Evolutionary conservation across 768 basidiomycete genomes (phyloP).

Genomic region (Gelatoporia subvermispora): DNA sequence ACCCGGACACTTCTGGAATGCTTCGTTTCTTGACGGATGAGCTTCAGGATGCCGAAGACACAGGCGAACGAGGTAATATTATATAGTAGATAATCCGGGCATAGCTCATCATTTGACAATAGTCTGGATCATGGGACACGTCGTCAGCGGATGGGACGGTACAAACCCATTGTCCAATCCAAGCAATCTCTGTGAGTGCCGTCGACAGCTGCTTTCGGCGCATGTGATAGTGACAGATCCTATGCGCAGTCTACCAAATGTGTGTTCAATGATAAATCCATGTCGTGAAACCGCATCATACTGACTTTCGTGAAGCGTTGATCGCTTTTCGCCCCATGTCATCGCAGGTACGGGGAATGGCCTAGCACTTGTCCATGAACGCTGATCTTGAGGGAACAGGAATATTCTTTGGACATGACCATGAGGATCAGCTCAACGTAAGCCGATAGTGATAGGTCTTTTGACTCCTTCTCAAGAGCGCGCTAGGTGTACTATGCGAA

Average conservation of each 20-base stretch:
- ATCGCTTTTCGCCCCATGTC: constrained; percentile 75
- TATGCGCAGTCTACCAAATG: constrained; percentile 44
- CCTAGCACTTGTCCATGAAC: too few species aligned
- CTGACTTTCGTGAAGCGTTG: constrained; percentile 42
- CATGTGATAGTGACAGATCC: constrained; percentile 13
- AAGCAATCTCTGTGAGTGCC: constrained; percentile 59
- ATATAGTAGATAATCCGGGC: neutral
- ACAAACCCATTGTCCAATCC: constrained; percentile 58
- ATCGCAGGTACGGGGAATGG: constrained; percentile 71
- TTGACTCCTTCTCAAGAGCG: neutral
- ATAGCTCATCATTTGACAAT: constrained; percentile 11
- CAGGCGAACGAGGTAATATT: constrained; percentile 59
- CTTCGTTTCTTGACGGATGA: constrained; percentile 74
- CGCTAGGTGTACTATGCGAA: constrained; percentile 65
- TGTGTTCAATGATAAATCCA: constrained; percentile 15
- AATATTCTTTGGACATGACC: constrained; percentile 77
- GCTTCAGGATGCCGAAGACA: constrained; percentile 73
- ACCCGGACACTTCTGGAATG: constrained; percentile 70
- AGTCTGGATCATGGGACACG: constrained; percentile 55
- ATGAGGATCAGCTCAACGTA: constrained; percentile 69
- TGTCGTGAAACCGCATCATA: neutral
- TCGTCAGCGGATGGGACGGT: constrained; percentile 67
- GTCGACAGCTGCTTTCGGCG: neutral
- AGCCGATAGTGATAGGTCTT: neutral
- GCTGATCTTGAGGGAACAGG: too few species aligned